phyloP scores from a whole-genome alignment of 305 asterid genomes.

The Galium porrigens region DNA sequence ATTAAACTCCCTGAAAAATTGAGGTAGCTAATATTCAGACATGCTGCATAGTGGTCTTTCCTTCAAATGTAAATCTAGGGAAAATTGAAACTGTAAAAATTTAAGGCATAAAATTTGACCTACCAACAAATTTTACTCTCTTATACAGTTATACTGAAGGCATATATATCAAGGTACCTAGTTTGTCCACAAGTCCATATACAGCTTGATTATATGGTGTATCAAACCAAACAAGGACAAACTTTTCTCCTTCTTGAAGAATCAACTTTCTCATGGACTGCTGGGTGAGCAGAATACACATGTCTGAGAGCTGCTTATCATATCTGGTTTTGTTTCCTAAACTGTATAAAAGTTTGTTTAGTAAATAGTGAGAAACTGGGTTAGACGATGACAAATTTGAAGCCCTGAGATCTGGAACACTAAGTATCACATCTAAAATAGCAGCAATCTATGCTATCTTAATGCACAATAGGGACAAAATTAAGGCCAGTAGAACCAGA shows the following conservation, averaged over 20 bases:
- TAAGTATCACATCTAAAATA: background rate
- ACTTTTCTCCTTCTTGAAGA: conserved; percentile 97
- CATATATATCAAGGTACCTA: conserved; percentile 31
- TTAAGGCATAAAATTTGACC: background rate
- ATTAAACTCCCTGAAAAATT: conserved; percentile 82
- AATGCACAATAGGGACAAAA: background rate
- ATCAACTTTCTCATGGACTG: conserved; percentile 78
- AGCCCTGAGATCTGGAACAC: background rate
- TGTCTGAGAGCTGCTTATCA: conserved; percentile 58
- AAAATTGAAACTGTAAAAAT: conserved; percentile 8
- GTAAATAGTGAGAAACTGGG: conserved; percentile 8
- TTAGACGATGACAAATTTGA: background rate
- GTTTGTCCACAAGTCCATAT: conserved; percentile 86
- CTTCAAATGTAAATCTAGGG: background rate
- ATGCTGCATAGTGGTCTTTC: background rate
- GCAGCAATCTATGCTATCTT: background rate
- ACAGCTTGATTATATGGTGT: conserved; percentile 96
- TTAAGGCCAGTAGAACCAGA: background rate
- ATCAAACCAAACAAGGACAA: conserved; percentile 89
- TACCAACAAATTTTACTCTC: background rate
- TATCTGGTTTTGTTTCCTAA: conserved; percentile 33
- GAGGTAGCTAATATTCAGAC: conserved; percentile 16
- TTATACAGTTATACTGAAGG: background rate
- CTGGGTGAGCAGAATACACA: conserved; percentile 66
- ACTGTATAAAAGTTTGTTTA: conserved; percentile 29